Conservation (phyloP, 2,329 filamentous ascomycete species). For the Macrophomina tecta region DNA sequence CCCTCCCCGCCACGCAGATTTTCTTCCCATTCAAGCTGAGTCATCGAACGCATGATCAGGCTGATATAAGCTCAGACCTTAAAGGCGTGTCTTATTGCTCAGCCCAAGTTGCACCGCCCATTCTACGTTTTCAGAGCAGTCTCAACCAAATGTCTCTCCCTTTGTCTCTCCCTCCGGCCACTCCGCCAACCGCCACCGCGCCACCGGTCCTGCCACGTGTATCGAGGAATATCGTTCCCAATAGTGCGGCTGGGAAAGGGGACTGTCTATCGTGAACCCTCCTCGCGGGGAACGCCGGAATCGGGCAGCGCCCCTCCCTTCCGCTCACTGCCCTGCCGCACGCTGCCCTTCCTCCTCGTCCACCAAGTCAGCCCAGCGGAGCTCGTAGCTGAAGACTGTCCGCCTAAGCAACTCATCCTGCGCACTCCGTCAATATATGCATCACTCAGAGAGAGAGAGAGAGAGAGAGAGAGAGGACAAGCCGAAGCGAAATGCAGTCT, state of each 20-base stretch:
- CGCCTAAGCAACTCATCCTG: slow-evolving; percentile 78
- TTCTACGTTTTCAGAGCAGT: no score
- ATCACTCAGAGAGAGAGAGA: no score
- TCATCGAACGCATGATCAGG: no score
- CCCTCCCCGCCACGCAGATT: no score
- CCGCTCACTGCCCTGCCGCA: background rate
- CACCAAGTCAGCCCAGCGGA: slow-evolving; percentile 64
- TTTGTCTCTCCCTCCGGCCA: slow-evolving; percentile 10
- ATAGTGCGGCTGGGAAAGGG: background rate
- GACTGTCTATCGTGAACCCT: background rate
- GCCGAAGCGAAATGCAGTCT: no score
- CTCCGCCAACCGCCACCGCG: background rate
- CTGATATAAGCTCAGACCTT: no score
- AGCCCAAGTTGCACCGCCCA: no score
- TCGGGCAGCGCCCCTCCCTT: background rate
- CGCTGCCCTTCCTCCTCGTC: background rate
- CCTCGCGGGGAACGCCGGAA: background rate
- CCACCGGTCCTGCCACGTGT: background rate
- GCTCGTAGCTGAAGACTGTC: slow-evolving; percentile 79
- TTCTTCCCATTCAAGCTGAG: no score
- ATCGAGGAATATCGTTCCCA: background rate
- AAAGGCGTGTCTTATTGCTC: no score
- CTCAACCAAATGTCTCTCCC: background rate
- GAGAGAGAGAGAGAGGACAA: no score
- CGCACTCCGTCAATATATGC: background rate